Base-by-base conservation (phyloP, 495 filamentous ascomycete species). In the Daldinia concentrica region DNA sequence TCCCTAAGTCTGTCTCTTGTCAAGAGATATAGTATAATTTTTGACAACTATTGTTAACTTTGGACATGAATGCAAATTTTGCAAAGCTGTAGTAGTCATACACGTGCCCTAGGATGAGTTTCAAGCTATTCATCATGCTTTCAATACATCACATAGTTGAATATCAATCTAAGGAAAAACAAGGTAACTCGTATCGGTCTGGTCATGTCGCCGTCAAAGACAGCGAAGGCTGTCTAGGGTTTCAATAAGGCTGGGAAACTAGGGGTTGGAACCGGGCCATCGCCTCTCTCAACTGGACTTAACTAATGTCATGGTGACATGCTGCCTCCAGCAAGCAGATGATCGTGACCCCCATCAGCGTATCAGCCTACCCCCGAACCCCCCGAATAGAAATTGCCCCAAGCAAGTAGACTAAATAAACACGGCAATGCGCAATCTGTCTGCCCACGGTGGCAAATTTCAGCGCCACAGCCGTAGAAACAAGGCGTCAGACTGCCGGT, bases 391-490 rank as follows among this genome's bases (percentile, higher is more conserved):
- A 24, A 58, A 22, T 19, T 1, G 30, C 32, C 30, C 12, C 30
- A 41, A 39, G 14, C 43, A 36, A 58, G 39, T 1, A 15, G 14
- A 36, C n/a, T 37, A 26, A n/a, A 37, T 12, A 7, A 48, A 51
- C 3, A 52, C 50, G 51, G 17, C 29, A 48, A 58, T 57, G 65
- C 60, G 61, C 60, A 52, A 63, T 29, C 26, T 19, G 27, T 67
- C 19, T 52, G 65, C 39, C 70, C 70, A 73, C 50, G 34, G 70
- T 73, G 70, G 70, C 70, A n/a, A 73, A 68, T 64, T 19, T 27
- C 43, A 15, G 30, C 64, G 69, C 69, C 69, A 64, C 64, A 63
- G 41, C 37, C 58, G 27, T n/a, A 5, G 15, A 32, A 43, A 32
- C 19, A 58, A 54, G 63, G 59, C 69, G 39, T 58, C 58, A 58